Percentiles rank a stretch among this genome's conserved stretches.
These are phyloP conservation scores for Durio zibethinus DNA, from an alignment of 345 rosid species.

Conservation along the genomic window DNA sequence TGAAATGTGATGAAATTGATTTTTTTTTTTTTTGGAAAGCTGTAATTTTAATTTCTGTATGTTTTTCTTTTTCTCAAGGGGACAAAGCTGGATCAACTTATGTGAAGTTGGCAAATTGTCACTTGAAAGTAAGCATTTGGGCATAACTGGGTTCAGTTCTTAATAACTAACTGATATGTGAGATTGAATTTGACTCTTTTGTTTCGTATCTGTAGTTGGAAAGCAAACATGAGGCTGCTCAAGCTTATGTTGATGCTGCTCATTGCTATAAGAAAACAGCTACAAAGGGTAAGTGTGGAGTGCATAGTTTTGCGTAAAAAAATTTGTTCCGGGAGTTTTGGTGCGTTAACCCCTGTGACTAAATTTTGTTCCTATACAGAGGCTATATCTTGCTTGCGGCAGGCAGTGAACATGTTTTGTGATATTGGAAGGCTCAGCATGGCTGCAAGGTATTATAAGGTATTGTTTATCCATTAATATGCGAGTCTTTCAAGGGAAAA, in stretches of 20 bases:
- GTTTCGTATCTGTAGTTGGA: slow-evolving; percentile 40
- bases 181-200: background rate
- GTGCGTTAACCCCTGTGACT: background rate
- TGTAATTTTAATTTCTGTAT: background rate
- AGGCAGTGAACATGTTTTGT: slow-evolving; percentile 74
- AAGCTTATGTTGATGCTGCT: slow-evolving; percentile 68
- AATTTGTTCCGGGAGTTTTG: background rate
- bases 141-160: background rate
- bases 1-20: background rate
- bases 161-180: background rate
- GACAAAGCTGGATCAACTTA: slow-evolving; percentile 61
- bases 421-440: slow-evolving; percentile 96
- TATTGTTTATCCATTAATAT: slow-evolving; percentile 20
- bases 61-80: slow-evolving; percentile 41
- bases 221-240: slow-evolving; percentile 74
- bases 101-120: slow-evolving; percentile 57
- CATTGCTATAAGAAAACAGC: slow-evolving; percentile 64
- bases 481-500: background rate
- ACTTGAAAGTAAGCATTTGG: slow-evolving; percentile 42
- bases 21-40: background rate
- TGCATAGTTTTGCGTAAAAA: background rate
- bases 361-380: slow-evolving; percentile 43
- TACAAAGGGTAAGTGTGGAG: slow-evolving; percentile 40
- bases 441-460: slow-evolving; percentile 99
- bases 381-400: slow-evolving; percentile 81